Percentiles rank a stretch among this genome's conserved stretches.
Conservation (phyloP, 2,329 filamentous ascomycete genomes). For the Colletotrichum simmondsii region DNA sequence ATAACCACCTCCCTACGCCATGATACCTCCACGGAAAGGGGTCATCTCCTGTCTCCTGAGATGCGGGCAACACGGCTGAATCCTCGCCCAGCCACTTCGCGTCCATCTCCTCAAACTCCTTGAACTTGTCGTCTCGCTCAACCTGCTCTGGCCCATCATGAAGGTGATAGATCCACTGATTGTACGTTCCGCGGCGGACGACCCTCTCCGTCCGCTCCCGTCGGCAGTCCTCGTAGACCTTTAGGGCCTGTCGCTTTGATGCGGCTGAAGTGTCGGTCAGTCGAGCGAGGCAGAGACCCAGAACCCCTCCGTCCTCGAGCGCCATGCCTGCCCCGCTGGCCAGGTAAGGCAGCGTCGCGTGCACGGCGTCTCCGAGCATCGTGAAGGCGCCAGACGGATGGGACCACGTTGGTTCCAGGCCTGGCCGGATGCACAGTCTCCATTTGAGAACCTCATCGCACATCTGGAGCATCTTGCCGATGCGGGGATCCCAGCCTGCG, state of each 20-base stretch:
- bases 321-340: slow-evolving; percentile 68
- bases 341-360: slow-evolving; percentile 73
- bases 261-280: slow-evolving; percentile 51
- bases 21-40: slow-evolving; percentile 53
- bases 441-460: slow-evolving; percentile 71
- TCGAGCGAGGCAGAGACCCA: slow-evolving; percentile 64
- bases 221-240: slow-evolving; percentile 67
- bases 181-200: slow-evolving; percentile 67
- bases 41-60: slow-evolving; percentile 49
- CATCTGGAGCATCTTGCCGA: slow-evolving; percentile 65
- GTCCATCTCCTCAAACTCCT: slow-evolving; percentile 44
- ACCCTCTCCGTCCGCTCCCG: slow-evolving; percentile 68
- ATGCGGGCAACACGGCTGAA: slow-evolving; percentile 37
- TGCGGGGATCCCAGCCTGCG: slow-evolving; percentile 67
- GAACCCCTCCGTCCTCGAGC: slow-evolving; percentile 68
- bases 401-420: slow-evolving; percentile 63
- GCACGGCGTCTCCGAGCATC: slow-evolving; percentile 71
- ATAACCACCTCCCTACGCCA: slow-evolving; percentile 51
- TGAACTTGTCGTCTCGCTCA: slow-evolving; percentile 57
- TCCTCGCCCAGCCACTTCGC: slow-evolving; percentile 41
- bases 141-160: slow-evolving; percentile 67
- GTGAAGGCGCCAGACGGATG: slow-evolving; percentile 66
- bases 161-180: slow-evolving; percentile 72
- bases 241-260: slow-evolving; percentile 46
- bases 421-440: slow-evolving; percentile 66